Base-by-base conservation (phyloP, 2,329 filamentous ascomycete genomes). In the Amauroascus niger region DNA sequence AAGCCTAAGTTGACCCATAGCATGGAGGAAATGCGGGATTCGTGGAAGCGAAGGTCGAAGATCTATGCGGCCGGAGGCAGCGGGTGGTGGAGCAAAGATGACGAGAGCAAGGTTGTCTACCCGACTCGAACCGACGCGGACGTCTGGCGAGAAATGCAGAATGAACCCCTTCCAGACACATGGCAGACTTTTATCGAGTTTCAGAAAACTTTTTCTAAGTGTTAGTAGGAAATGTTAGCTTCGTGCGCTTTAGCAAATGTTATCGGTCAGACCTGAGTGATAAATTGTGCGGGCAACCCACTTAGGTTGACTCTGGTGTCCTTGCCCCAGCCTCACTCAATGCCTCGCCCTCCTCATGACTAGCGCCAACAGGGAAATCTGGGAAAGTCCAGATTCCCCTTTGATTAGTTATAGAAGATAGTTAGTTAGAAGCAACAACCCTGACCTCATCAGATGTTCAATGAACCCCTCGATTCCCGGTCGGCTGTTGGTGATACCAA, bases 1-100 rank as follows among this genome's bases (percentile, higher is more conserved):
- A 39, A 16, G n/a, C 8, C 9, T 13, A 39, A 39, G n/a, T 13
- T 39, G 35, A 28, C 11, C 33, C 33, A 26, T 22, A 20, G 32
- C 33, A 16, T 37, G 16, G 43, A 1, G 32, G 41, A 47, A 24
- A 51, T 51, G 47, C 22, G 24, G 18, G 22, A 40, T 5, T 55
- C 53, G 30, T 46, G 30, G 47, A 30, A 37, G 14, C 18, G 1
- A 54, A 51, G 55, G 22, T 28, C n/a, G 11, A 22, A 57, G 28
- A 57, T 57, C 8, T 57, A 3, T 8, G 7, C 4, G 11, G 13
- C 2, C 14, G 55, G 55, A 41, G 55, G 53, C 14, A 35, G 48
- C 9, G 55, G 55, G 6, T 57, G 55, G 55, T 57, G 55, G 55
- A 57, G 55, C 44, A 53, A 53, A 35, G 53, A 55, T 47, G 55